These are phyloP conservation scores for Dipodascopsis uninucleata DNA, from an alignment of 805 yeast species.

Conservation along the genomic window DNA sequence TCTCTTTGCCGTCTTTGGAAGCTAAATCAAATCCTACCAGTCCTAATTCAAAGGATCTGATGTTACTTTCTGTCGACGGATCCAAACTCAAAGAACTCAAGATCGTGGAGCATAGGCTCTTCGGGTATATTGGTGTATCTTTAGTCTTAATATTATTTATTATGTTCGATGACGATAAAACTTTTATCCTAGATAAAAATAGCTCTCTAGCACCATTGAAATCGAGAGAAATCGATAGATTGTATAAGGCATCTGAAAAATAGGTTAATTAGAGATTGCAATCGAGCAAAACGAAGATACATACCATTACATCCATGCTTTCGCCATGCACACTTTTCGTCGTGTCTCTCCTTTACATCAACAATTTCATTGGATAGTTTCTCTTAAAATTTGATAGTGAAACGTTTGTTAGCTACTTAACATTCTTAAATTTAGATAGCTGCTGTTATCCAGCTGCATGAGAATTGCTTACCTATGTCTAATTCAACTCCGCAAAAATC, in stretches of 20 bases:
- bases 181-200: slow-evolving; percentile 4
- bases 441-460: no score
- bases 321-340: slow-evolving; percentile 17
- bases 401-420: no score
- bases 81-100: no score
- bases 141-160: no score
- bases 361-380: not conserved
- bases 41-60: not conserved
- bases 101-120: no score
- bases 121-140: no score
- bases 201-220: not conserved
- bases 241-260: slow-evolving; percentile 4
- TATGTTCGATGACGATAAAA: not conserved
- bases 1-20: slow-evolving; percentile 1
- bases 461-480: no score
- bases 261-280: not conserved
- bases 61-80: no score
- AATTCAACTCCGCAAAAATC: slow-evolving; percentile 9
- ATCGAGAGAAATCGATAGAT: slow-evolving; percentile 6
- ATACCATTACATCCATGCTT: slow-evolving; percentile 19
- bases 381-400: not conserved
- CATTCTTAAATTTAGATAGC: no score
- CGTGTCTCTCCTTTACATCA: slow-evolving; percentile 6
- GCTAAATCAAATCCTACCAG: slow-evolving; percentile 1
- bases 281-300: not conserved